These are phyloP conservation scores for Sporobolomyces pararoseus DNA, from an alignment of 768 basidiomycete species.

Conservation along the genomic window DNA sequence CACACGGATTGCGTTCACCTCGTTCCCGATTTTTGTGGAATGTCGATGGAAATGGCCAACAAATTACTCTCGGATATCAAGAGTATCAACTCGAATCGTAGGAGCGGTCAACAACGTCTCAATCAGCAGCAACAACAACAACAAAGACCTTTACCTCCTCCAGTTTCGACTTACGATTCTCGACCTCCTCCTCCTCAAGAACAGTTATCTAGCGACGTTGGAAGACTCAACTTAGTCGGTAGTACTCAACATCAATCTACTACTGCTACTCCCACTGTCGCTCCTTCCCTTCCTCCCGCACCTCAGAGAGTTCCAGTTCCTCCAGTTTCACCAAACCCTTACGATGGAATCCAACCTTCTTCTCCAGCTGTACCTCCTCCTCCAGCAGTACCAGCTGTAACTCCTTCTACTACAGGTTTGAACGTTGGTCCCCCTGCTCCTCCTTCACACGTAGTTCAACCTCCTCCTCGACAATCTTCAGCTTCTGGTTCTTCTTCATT, in stretches of 20 bases:
- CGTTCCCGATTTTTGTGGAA: constrained; percentile 98
- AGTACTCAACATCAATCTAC: no score
- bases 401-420: constrained; percentile 18
- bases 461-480: constrained; percentile 39
- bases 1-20: constrained; percentile 84
- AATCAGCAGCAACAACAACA: not conserved
- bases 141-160: constrained; percentile 26
- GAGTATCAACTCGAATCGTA: constrained; percentile 52
- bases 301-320: constrained; percentile 35
- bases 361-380: constrained; percentile 6
- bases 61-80: constrained; percentile 86
- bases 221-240: constrained; percentile 29
- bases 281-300: not conserved
- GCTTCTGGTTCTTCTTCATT: constrained; percentile 32
- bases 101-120: not conserved
- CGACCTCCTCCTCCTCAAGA: constrained; percentile 24
- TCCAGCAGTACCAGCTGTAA: constrained; percentile 11
- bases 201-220: constrained; percentile 38
- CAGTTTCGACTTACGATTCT: constrained; percentile 15
- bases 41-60: constrained; percentile 99
- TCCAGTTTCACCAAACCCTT: constrained; percentile 22
- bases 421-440: constrained; percentile 18
- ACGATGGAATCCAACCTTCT: constrained; percentile 18
- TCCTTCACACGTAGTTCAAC: constrained; percentile 16
- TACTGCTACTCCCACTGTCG: no score